Conservation (phyloP, 495 filamentous ascomycete species). For the Neurospora sp. region DNA sequence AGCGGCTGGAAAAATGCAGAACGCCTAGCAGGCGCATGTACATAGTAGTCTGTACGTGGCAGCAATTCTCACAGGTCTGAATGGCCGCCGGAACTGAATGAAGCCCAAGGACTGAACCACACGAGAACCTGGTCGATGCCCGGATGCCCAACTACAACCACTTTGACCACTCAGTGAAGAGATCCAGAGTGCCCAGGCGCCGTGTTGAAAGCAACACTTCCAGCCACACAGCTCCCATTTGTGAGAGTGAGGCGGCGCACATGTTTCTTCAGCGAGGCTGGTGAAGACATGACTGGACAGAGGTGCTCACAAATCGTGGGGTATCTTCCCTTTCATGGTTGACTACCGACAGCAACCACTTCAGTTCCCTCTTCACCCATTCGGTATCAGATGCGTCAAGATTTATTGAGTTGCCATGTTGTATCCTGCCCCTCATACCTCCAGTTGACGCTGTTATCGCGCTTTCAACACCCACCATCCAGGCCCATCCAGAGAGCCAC, state of each 20-base stretch:
- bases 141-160: constrained; percentile 18
- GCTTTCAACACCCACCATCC: background rate
- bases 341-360: constrained; percentile 1
- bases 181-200: background rate
- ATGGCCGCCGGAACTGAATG: background rate
- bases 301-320: constrained; percentile 6
- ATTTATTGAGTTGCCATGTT: background rate
- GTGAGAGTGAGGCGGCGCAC: constrained; percentile 4
- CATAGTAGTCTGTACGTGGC: background rate
- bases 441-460: background rate
- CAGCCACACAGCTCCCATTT: constrained; percentile 6
- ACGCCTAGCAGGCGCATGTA: background rate
- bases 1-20: background rate
- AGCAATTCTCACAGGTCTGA: background rate
- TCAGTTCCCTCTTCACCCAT: background rate
- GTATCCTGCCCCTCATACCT: background rate
- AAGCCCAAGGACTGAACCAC: background rate
- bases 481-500: background rate
- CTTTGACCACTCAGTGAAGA: background rate
- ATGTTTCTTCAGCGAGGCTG: background rate
- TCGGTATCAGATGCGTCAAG: background rate
- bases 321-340: constrained; percentile 4
- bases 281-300: constrained; percentile 1
- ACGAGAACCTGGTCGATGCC: constrained; percentile 8
- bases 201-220: background rate